Evolutionary conservation across 2,329 filamentous ascomycete species (phyloP).

Genomic region (Fusarium sororula): DNA sequence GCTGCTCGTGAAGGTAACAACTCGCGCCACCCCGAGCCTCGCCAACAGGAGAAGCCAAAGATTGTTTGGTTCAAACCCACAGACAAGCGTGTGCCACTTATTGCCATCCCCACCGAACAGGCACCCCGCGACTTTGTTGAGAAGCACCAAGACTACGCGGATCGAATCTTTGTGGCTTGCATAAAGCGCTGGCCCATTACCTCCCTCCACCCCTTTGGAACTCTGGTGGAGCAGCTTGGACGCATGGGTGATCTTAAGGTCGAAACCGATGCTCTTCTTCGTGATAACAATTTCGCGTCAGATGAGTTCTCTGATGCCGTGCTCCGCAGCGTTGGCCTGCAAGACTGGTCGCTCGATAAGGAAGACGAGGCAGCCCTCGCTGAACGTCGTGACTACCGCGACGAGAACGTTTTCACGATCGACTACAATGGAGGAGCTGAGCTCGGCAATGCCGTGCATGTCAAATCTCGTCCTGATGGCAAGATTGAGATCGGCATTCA

Average conservation of each 20-base stretch:
- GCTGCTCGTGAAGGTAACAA: constrained; percentile 85
- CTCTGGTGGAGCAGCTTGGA: constrained; percentile 94
- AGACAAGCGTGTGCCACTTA: constrained; percentile 96
- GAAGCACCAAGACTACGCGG: constrained; percentile 96
- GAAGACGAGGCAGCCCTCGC: constrained; percentile 80
- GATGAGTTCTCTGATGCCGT: constrained; percentile 99
- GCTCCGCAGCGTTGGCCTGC: constrained; percentile 87
- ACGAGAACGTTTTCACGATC: constrained; percentile 89
- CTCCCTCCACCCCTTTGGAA: constrained; percentile 98
- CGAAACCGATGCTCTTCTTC: constrained; percentile 94
- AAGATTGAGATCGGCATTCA: constrained; percentile 95
- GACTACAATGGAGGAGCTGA: constrained; percentile 89
- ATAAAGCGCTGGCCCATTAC: constrained; percentile 99
- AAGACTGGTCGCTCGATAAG: constrained; percentile 87
- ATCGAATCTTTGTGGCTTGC: constrained; percentile 97
- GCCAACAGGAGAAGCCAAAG: constrained; percentile 93
- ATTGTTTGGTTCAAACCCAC: constrained; percentile 99
- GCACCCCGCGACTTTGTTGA: constrained; percentile 98
- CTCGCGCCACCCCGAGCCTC: constrained; percentile 77
- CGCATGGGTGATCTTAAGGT: constrained; percentile 98
- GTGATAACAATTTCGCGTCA: constrained; percentile 98
- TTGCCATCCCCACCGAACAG: constrained; percentile 98
- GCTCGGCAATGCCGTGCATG: constrained; percentile 90
- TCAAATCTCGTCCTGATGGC: constrained; percentile 84
- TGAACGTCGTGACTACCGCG: constrained; percentile 87